Evolutionary conservation across 1,284 basidiomycete genomes (phyloP).

Genomic region (Cutaneotrichosporon cyanovorans): DNA sequence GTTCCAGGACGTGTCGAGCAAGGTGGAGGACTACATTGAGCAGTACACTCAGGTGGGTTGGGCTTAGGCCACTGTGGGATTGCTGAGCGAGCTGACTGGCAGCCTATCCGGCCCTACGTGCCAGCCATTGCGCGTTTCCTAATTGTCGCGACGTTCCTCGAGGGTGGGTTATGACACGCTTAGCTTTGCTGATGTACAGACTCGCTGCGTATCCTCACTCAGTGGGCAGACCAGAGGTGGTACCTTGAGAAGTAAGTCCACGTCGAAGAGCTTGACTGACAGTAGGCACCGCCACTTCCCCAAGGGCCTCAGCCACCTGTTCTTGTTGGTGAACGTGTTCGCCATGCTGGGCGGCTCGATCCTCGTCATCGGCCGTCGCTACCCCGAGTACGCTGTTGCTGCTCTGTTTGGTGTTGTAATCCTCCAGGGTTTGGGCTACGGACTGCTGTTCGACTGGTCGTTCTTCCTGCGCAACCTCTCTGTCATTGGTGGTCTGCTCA

Average conservation of each 20-base stretch:
- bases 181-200: constrained; percentile 42
- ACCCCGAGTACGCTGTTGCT: constrained; percentile 80
- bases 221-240: constrained; percentile 95
- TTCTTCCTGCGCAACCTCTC: constrained; percentile 97
- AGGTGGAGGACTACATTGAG: constrained; percentile 88
- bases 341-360: constrained; percentile 84
- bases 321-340: constrained; percentile 84
- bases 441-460: constrained; percentile 93
- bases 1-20: constrained; percentile 65
- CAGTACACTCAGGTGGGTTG: constrained; percentile 64
- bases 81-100: constrained; percentile 1
- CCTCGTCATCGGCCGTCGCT: constrained; percentile 77
- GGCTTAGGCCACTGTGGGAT: not conserved
- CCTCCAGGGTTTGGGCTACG: constrained; percentile 90
- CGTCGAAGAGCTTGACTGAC: not conserved
- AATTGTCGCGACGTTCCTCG: constrained; percentile 96
- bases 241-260: constrained; percentile 79
- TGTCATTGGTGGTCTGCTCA: constrained; percentile 85
- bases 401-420: constrained; percentile 87
- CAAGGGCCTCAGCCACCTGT: constrained; percentile 87
- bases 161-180: constrained; percentile 51
- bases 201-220: constrained; percentile 83
- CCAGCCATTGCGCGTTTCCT: constrained; percentile 93
- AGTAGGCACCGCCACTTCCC: constrained; percentile 84
- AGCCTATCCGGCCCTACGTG: constrained; percentile 84